Evolutionary conservation across 495 filamentous ascomycete genomes (phyloP), one percentile per base, ranked within the genome.

Genomic region (Penicillium parvum): DNA sequence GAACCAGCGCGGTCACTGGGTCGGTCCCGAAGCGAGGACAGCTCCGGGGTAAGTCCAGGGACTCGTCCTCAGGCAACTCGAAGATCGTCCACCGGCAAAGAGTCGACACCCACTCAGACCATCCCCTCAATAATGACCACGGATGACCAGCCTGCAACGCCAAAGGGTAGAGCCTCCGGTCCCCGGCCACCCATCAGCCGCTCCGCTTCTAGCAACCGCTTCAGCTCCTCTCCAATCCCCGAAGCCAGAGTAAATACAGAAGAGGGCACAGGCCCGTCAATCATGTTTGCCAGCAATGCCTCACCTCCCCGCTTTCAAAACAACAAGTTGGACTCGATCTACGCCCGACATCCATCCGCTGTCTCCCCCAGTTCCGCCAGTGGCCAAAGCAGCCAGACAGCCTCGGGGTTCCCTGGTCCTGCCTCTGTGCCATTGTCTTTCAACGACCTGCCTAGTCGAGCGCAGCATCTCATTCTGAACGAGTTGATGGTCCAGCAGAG

Each of bases 381-480:
- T 11, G 18, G 32, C 19, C 48, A 50, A 2, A 47, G 33, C 52
- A 40, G 32, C 34, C 25, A 50, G 37, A 36, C 53, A 18, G 74
- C 75, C 22, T 63, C 69, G 7, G 75, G 77, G 22, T 79, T 68
- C 38, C 75, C 75, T 3, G 56, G 63, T 2, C 74, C 74, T 11
- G 77, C 81, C 17, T 72, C 77, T 0, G 52, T 85, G 12, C 74
- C 86, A 4, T 63, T 89, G n/a, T 83, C 76, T 16, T 92, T 94
- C 71, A 92, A 92, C 53, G 86, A 92, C 56, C 72, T 94, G 0
- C 86, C 88, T 0, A 86, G 82, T 47, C 79, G 84, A 10, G 87
- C 85, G 2, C 88, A 89, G 57, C 87, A 94, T 64, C 66, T 91
- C 20, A 92, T 92, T 35, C 55, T 94, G 17, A 94, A 95, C 56